phyloP scores from a whole-genome alignment of 2,329 filamentous ascomycete species.

The Epichloe elymi region DNA sequence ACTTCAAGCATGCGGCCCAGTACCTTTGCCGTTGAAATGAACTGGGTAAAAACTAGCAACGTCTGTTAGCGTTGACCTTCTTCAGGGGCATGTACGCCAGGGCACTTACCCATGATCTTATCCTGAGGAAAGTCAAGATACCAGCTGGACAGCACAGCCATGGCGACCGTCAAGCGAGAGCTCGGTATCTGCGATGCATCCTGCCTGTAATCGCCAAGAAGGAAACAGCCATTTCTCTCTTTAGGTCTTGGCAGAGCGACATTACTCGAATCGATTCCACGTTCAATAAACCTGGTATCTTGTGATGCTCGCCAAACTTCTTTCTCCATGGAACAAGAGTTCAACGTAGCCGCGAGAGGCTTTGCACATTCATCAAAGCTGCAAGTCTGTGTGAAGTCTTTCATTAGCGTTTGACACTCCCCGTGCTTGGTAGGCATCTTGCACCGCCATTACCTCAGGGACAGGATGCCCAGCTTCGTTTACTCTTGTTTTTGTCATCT shows the following conservation, averaged over 20 bases:
- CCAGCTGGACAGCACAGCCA: conserved; percentile 21
- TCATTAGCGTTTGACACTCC: not conserved
- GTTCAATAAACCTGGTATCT: conserved; percentile 2
- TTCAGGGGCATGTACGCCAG: accelerated
- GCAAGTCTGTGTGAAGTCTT: not conserved
- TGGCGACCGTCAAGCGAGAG: conserved; percentile 19
- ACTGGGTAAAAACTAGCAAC: conserved; percentile 23
- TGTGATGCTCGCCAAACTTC: not conserved
- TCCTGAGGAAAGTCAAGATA: conserved; percentile 17
- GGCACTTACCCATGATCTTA: conserved; percentile 25
- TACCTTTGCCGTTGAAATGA: conserved; percentile 18
- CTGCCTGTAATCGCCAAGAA: conserved; percentile 4
- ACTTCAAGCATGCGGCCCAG: conserved; percentile 23
- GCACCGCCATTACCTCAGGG: not conserved
- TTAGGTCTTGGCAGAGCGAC: conserved; percentile 2
- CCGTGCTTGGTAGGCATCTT: not conserved
- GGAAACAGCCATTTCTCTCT: conserved; percentile 11
- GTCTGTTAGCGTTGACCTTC: accelerated
- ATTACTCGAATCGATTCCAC: conserved; percentile 13
- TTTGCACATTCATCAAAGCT: not conserved
- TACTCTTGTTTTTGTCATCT: not conserved
- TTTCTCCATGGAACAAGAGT: not conserved
- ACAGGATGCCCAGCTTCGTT: not conserved
- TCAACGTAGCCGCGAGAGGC: not conserved
- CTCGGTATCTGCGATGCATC: conserved; percentile 11